Evolutionary conservation across 371 early-diverging fungal species (phyloP).

Genomic region (Coemansia sp.): DNA sequence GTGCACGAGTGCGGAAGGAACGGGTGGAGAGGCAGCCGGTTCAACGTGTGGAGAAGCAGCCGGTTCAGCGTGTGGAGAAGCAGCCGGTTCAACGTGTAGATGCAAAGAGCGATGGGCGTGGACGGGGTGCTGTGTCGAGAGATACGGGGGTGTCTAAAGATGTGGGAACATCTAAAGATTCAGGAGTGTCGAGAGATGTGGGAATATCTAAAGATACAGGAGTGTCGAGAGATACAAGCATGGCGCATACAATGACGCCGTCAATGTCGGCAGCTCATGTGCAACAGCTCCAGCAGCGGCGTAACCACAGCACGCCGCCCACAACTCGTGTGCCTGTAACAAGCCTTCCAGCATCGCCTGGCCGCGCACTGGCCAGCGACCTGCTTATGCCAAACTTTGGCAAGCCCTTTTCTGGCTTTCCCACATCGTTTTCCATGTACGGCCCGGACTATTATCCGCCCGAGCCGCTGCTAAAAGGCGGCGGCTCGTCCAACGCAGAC

Average conservation of each 20-base stretch:
- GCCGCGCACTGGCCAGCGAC: conserved; percentile 40
- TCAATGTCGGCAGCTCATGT: conserved; percentile 3
- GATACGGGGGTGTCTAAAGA: neutral
- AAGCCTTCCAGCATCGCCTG: conserved; percentile 8
- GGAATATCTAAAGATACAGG: neutral
- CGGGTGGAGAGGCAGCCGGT: too few species aligned
- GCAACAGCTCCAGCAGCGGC: conserved; percentile 13
- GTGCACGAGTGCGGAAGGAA: neutral
- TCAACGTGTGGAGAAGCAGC: too few species aligned
- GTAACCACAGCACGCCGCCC: conserved; percentile 29
- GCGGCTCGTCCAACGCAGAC: conserved; percentile 1
- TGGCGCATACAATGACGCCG: neutral
- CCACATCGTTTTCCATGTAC: conserved; percentile 18
- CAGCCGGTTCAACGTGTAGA: too few species aligned
- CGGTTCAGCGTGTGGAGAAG: too few species aligned
- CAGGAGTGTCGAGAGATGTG: neutral
- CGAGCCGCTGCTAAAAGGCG: conserved; percentile 34
- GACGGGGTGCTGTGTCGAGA: too few species aligned
- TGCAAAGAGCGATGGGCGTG: too few species aligned
- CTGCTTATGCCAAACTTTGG: conserved; percentile 41
- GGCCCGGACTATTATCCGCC: conserved; percentile 7
- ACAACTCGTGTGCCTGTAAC: conserved; percentile 6
- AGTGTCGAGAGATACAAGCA: neutral
- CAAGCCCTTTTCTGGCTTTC: conserved; percentile 29
- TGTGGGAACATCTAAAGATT: too few species aligned